phyloP scores from a whole-genome alignment of 2,329 filamentous ascomycete species.

The Polychaeton citri region DNA sequence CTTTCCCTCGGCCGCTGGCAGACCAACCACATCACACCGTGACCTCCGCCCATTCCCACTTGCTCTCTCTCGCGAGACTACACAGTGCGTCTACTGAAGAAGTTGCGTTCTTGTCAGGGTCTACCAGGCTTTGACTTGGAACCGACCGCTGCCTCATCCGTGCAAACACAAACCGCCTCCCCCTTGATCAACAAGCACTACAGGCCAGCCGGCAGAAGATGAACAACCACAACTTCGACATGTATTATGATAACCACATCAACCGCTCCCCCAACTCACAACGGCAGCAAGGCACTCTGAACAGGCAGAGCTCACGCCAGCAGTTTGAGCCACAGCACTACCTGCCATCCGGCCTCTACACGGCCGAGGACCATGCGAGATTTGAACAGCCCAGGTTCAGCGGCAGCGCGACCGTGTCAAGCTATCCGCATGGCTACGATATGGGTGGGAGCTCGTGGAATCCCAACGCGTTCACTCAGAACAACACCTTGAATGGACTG shows the following conservation, averaged over 20 bases:
- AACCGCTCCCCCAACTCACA: constrained; percentile 59
- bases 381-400: constrained; percentile 41
- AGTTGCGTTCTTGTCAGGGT: too few species aligned
- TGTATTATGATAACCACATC: constrained; percentile 63
- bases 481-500: constrained; percentile 40
- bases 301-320: constrained; percentile 61
- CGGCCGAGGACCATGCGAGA: constrained; percentile 49
- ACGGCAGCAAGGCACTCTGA: constrained; percentile 48
- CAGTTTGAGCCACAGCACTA: constrained; percentile 55
- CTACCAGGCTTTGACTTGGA: too few species aligned
- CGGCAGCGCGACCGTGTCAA: constrained; percentile 46
- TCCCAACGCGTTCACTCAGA: constrained; percentile 56
- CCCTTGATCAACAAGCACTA: too few species aligned
- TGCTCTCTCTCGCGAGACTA: too few species aligned
- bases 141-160: too few species aligned
- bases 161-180: too few species aligned
- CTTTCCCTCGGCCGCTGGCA: too few species aligned
- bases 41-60: too few species aligned
- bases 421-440: constrained; percentile 55
- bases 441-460: constrained; percentile 67
- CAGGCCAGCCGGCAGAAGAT: constrained; percentile 10
- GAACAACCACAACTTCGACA: constrained; percentile 34
- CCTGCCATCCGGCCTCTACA: constrained; percentile 55
- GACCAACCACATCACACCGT: too few species aligned
- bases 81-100: too few species aligned